Evolutionary conservation across 2,329 filamentous ascomycete genomes (phyloP), one percentile per base, ranked within the genome.

Genomic region (Ophiognomonia clavigignenti-juglandacearum): DNA sequence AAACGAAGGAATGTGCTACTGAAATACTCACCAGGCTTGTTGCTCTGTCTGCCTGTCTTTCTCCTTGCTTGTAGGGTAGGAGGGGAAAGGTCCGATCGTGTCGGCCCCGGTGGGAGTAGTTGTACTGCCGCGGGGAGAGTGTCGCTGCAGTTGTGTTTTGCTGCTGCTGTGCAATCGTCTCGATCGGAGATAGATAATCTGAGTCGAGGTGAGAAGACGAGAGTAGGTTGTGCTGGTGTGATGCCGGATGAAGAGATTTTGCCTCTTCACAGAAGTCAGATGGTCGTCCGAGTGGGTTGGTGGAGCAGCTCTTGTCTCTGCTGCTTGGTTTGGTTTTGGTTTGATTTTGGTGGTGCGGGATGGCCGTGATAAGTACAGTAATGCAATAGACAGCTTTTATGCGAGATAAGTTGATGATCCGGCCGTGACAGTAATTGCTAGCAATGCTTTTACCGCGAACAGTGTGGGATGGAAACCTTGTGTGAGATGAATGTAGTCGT

Each of bases 1-100:
- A 14, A 14, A 34, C 16, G 6, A 6, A 32, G 23, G 20, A 26
- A 26, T 26, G 26, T 16, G n/a, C 10, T 24, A 35, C 18, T 31
- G 13, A 36, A 45, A n/a, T n/a, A n/a, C 50, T 49, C 42, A 52
- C 46, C 42, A 46, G 32, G 27, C 16, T 48, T 31, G 49, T 6
- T 26, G 10, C 6, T 6, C 24, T 26, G 6, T 26, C n/a, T n/a
- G n/a, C n/a, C n/a, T 6, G 24, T 26, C 35, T 45, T 9, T 32
- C 45, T 16, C 19, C 38, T 34, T n/a, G 26, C 32, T 7, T 37
- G 34, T n/a, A n/a, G n/a, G n/a, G n/a, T n/a, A n/a, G n/a, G n/a
- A n/a, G n/a, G n/a, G 20, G 11, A 32, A 42, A 31, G 36, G 32
- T 41, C 24, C 22, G 24, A 20, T 38, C 14, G 31, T 39, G 20